Base-by-base conservation (phyloP, 495 filamentous ascomycete genomes). In the Penicillium roqueforti region DNA sequence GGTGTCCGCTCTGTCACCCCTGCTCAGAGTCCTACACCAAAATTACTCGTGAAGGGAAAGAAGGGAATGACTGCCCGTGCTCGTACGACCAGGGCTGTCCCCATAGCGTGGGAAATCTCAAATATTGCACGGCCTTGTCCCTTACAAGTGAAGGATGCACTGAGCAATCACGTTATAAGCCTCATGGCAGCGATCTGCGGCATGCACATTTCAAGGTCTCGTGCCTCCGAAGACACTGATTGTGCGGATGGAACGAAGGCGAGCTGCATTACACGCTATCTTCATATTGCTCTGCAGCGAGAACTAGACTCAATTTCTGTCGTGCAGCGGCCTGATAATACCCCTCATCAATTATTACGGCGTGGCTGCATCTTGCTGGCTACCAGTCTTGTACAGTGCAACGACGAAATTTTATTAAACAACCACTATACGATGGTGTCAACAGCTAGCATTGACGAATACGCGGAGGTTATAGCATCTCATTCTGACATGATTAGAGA, bases 81-180 rank as follows among this genome's bases (percentile, higher is more conserved):
- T 1, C 58, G 55, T 31, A 53, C 48, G 5, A 68, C 63, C 11
- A 57, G 67, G 22, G 42, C 57, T 32, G 59, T 60, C 20, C 53
- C 59, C 11, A 51, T 55, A 32, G 8, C 40, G 13, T 23, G 26
- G 11, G 34, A 29, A 25, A 31, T 45, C 11, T 45, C 43, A 1
- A 45, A 53, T 31, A 26, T 52, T 36, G 34, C 49, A 6, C 53
- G 46, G 8, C 54, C 54, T 22, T 77, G 73, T 40, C 75, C 75
- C 23, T 51, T 76, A n/a, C 67, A 60, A 3, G 68, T 77, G 23
- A 62, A 71, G 53, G 72, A 76, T 55, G 75, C 75, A 4, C 52
- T 76, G 4, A 75, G 60, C 64, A 77, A 77, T 44, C 68, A 76
- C 16, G 54, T 65, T 25, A 63, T 65, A n/a, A 77, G 75, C 54